Evolutionary conservation across 345 rosid genomes (phyloP).

Genomic region (Brassica nigra): DNA sequence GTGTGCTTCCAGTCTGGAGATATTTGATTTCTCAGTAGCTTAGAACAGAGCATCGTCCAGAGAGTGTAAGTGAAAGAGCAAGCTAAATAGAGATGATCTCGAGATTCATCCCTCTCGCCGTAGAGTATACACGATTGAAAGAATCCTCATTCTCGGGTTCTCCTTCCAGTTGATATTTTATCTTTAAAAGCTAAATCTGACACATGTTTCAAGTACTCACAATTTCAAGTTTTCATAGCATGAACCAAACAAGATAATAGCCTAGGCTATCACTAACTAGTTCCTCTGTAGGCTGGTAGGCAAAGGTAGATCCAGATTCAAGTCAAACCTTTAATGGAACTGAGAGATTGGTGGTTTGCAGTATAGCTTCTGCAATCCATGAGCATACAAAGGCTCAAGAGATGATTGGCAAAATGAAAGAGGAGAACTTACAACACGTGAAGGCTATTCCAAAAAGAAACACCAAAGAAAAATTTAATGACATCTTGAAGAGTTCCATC

Average conservation of each 20-base stretch:
- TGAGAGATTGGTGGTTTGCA: slow-evolving; percentile 84
- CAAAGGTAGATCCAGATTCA: slow-evolving; percentile 9
- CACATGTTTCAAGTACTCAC: no score
- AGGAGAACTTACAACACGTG: background rate
- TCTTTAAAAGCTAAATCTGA: no score
- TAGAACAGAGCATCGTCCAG: no score
- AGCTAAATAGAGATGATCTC: no score
- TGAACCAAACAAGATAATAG: slow-evolving; percentile 6
- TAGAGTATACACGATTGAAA: no score
- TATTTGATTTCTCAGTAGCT: no score
- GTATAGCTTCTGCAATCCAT: slow-evolving; percentile 90
- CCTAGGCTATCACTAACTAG: slow-evolving; percentile 14
- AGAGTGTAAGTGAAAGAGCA: no score
- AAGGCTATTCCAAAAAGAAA: background rate
- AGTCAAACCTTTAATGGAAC: slow-evolving; percentile 74
- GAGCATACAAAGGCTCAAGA: slow-evolving; percentile 92
- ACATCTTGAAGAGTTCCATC: slow-evolving; percentile 85
- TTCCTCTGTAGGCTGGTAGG: background rate
- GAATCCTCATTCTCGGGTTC: background rate
- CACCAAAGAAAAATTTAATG: background rate
- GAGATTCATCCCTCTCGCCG: no score
- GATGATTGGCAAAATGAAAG: slow-evolving; percentile 5
- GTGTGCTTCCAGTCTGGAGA: no score
- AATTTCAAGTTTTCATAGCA: slow-evolving; percentile 1
- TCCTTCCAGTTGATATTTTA: background rate